Base-by-base conservation (phyloP, 202 grass and related monocot genomes). In the Elaeis oleifera region DNA sequence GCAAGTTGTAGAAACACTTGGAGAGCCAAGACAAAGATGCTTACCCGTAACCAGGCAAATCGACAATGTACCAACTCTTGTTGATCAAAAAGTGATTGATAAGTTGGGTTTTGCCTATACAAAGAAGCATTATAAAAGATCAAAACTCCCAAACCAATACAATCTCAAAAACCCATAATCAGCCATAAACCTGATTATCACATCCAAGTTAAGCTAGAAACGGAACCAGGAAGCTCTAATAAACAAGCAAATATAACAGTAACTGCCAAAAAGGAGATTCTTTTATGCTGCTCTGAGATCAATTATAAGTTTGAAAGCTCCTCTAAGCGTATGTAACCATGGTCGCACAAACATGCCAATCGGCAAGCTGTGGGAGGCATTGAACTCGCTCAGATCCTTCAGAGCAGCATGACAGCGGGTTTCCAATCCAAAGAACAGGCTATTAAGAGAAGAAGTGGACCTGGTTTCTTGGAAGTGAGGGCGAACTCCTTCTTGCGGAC, bases 71-170 rank as follows among this genome's bases (percentile, higher is more conserved):
- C 88, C 88, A 99, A 67, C 85, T 89, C 56, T 89, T 99, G 75
- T 92, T 92, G 69, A 99, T 74, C 81, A 99, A 70, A 69, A 92
- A 92, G 61, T 92, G 88, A 79, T 99, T 99, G 76, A 99, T 92
- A 32, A 87, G 80, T 60, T 91, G 94, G 44, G 85, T 92, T 84
- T 92, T 99, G 25, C 82, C 88, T 99, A 82, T 39, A 66, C 19
- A 82, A 89, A 13, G 60, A 63, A 44, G 36, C 36, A 11, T 44
- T 44, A 3, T 44, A 13, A 44, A 44, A 44, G 9, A 14, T 44
- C 36, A 44, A 44, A 44, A 44, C 9, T 14, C 6, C 11, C 1
- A 13, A 44, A 44, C 11, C 8, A 44, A 13, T 44, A 61, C 13
- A 55, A 14, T 26, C 23, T 76, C 16, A 72, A 31, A 64, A 56